Percentiles rank a stretch among this genome's conserved stretches.
These are phyloP conservation scores for Phlebopus sp. DNA, from an alignment of 1,284 basidiomycete genomes.

Conservation along the genomic window DNA sequence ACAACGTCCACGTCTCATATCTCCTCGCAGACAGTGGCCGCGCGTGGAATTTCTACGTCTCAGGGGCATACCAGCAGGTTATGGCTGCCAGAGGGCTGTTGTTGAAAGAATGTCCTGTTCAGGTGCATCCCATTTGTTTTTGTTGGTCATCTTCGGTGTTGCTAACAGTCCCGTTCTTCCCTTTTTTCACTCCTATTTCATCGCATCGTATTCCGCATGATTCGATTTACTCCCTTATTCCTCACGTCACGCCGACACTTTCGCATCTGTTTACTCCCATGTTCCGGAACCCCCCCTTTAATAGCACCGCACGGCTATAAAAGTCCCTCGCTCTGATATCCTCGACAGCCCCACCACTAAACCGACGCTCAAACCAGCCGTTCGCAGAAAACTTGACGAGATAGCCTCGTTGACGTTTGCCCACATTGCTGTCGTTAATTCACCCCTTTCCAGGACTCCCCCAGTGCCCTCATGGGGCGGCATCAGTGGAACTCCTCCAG, in stretches of 20 bases:
- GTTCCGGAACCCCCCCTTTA: conserved; percentile 13
- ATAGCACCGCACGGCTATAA: conserved; percentile 82
- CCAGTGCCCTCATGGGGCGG: conserved; percentile 37
- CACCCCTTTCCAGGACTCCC: conserved; percentile 69
- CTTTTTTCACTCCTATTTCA: too few species aligned
- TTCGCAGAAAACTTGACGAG: conserved; percentile 86
- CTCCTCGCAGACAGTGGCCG: conserved; percentile 68
- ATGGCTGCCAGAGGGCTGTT: conserved; percentile 88
- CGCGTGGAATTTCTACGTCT: conserved; percentile 88
- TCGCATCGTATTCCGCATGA: too few species aligned
- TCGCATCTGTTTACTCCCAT: conserved; percentile 11
- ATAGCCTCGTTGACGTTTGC: conserved; percentile 87
- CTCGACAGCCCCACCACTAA: conserved; percentile 81
- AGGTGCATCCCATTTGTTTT: conserved; percentile 44
- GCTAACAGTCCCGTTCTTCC: too few species aligned
- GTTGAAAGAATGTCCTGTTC: conserved; percentile 85
- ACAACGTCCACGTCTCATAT: conserved; percentile 81
- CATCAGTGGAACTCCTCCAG: conserved; percentile 20
- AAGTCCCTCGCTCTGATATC: conserved; percentile 89
- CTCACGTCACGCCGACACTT: neutral
- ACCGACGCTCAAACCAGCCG: conserved; percentile 84
- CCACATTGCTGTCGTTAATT: conserved; percentile 87
- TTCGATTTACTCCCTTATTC: neutral
- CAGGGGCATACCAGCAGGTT: conserved; percentile 90
- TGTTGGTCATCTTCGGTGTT: too few species aligned